Percentiles rank a stretch among this genome's conserved stretches.
Evolutionary conservation across 768 basidiomycete genomes (phyloP).

Genomic region (Vararia minispora): DNA sequence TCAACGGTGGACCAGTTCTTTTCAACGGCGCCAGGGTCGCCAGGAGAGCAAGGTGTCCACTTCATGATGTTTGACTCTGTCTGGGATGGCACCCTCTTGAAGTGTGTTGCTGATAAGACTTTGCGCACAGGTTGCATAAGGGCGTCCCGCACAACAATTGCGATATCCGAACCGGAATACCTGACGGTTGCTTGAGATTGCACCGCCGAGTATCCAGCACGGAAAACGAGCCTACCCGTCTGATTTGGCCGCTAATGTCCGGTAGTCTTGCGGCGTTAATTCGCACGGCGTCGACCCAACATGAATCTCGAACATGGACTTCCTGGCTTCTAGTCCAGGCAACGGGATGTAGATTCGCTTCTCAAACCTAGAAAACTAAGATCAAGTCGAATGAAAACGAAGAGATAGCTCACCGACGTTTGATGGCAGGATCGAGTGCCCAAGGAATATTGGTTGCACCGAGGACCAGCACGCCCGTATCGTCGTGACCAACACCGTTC

Average conservation of each 20-base stretch:
- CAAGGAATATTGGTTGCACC: slow-evolving; percentile 99
- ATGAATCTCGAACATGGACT: slow-evolving; percentile 95
- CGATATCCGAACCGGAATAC: slow-evolving; percentile 92
- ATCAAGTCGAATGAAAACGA: not conserved
- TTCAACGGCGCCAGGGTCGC: slow-evolving; percentile 75
- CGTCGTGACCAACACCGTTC: slow-evolving; percentile 98
- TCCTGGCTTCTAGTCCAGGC: slow-evolving; percentile 84
- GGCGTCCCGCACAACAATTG: slow-evolving; percentile 89
- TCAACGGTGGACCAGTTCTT: slow-evolving; percentile 84
- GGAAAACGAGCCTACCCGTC: slow-evolving; percentile 47
- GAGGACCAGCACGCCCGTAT: slow-evolving; percentile 89
- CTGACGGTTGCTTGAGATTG: slow-evolving; percentile 21
- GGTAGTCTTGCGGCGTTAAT: slow-evolving; percentile 68
- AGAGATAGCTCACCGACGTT: slow-evolving; percentile 55
- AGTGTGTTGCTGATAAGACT: slow-evolving; percentile 91
- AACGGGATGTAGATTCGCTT: slow-evolving; percentile 98
- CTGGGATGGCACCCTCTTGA: slow-evolving; percentile 44
- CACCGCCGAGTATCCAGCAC: not conserved
- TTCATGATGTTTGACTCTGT: slow-evolving; percentile 29
- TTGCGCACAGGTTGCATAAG: slow-evolving; percentile 98
- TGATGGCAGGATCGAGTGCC: slow-evolving; percentile 96
- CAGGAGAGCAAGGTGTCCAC: slow-evolving; percentile 96
- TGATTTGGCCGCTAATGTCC: slow-evolving; percentile 70
- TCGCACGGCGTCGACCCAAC: slow-evolving; percentile 88
- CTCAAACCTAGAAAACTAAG: slow-evolving; percentile 54